Conservation (phyloP, 2,329 filamentous ascomycete species). For the Microcera coccophila region DNA sequence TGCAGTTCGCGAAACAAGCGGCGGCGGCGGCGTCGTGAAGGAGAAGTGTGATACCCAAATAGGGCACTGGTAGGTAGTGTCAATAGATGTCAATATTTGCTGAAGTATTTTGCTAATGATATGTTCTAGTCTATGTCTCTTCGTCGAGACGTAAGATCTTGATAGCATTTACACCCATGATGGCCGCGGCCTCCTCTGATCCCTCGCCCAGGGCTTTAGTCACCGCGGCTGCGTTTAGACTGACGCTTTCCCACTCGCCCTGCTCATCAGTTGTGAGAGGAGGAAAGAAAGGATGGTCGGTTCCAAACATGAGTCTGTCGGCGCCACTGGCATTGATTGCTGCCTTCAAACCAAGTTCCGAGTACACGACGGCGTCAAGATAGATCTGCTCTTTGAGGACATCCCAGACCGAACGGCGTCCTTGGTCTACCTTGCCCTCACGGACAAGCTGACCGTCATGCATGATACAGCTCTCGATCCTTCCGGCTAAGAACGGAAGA, state of each 20-base stretch:
- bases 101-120: neutral
- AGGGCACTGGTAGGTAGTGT: constrained; percentile 17
- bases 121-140: constrained; percentile 18
- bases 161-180: constrained; percentile 59
- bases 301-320: constrained; percentile 75
- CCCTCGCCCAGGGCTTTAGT: constrained; percentile 46
- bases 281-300: constrained; percentile 83
- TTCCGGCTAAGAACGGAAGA: constrained; percentile 79
- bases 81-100: constrained; percentile 6
- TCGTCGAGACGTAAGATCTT: constrained; percentile 42
- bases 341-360: constrained; percentile 66
- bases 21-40: constrained; percentile 15
- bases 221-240: constrained; percentile 50
- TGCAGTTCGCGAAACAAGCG: constrained; percentile 32
- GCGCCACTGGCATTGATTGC: constrained; percentile 64
- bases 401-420: constrained; percentile 52
- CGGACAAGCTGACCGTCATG: constrained; percentile 74
- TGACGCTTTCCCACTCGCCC: constrained; percentile 67
- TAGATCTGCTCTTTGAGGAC: constrained; percentile 70
- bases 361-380: constrained; percentile 83
- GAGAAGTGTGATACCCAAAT: constrained; percentile 3
- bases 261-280: constrained; percentile 60
- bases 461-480: constrained; percentile 81
- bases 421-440: constrained; percentile 51
- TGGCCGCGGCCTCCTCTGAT: constrained; percentile 44